phyloP scores from a whole-genome alignment of 306 rosid genomes.

The Spatholobus suberectus region DNA sequence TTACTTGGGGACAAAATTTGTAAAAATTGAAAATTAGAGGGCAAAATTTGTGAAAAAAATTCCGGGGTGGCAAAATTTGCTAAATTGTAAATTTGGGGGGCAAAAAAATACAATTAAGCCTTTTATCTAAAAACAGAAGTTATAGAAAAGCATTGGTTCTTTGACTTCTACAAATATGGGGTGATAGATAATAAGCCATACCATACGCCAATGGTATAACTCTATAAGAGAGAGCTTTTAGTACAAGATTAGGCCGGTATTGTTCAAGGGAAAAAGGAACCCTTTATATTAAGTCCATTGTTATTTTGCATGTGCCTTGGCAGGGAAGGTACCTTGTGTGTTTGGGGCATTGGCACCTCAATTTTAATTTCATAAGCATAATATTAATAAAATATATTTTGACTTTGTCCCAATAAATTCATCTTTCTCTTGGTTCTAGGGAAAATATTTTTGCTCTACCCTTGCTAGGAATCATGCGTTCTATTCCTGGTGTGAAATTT shows the following conservation, averaged over 20 bases:
- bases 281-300: not conserved
- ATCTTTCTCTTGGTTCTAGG: not conserved
- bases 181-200: not conserved
- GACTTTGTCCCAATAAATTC: not conserved
- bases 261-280: not conserved
- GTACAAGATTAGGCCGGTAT: not conserved
- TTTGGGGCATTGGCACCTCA: too few relatives aligned
- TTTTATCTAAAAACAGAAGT: not conserved
- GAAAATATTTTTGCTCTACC: not conserved
- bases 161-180: not conserved
- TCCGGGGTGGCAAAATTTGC: too few relatives aligned
- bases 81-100: too few relatives aligned
- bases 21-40: too few relatives aligned
- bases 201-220: not conserved
- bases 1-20: too few relatives aligned
- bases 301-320: too few relatives aligned
- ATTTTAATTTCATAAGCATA: too few relatives aligned
- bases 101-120: too few relatives aligned
- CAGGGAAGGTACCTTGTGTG: not conserved
- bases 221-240: too few relatives aligned
- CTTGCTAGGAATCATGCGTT: not conserved
- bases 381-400: too few relatives aligned
- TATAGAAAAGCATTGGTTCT: not conserved
- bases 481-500: too few relatives aligned
- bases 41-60: too few relatives aligned